Base-by-base conservation (phyloP, 345 rosid genomes). In the Citrus reticulata region DNA sequence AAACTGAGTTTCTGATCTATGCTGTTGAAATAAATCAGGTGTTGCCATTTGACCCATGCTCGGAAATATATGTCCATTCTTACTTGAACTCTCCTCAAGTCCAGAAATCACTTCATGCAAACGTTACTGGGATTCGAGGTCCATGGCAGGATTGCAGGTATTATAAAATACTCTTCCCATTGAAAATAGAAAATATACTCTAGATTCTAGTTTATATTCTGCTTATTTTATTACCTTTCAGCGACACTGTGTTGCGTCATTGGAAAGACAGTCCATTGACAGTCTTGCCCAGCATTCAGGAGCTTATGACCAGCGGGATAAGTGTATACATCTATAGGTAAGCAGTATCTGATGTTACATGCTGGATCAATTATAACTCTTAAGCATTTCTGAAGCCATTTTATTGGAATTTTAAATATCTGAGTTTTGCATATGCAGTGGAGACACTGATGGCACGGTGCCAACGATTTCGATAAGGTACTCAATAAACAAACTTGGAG, bases 61-160 rank as follows among this genome's bases (percentile, higher is more conserved):
- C 51, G 1, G 51, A 49, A 46, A 4, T 5, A 16, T 70, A 70
- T 16, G 29, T 27, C 37, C 9, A 7, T 10, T 14, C 73, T 70
- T 70, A 70, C 25, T 70, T 70, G 60, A 70, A 70, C 73, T 27
- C 58, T 6, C 73, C 60, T 46, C 60, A 49, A 70, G 60, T 70
- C 14, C 60, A 49, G 37, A 70, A 70, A 49, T 46, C 73, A 37
- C 69, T 81, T 66, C 83, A 77, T 77, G 74, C 77, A 14, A 77
- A 72, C 40, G 74, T 80, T 24, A 74, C 75, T 11, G 75, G 54
- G 64, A 68, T 74, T 80, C 71, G 27, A 27, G 76, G 76, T 34
- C 75, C 57, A 34, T 80, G 82, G 82, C 30, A 74, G 71, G 19
- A 46, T 65, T 80, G 75, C 71, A 80, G 72, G 75, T 71, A 71